A percentile compares a stretch with the other conserved stretches of the same genome.
Conservation (phyloP, 73 alveolate genomes). For the Diophrys appendiculata region DNA sequence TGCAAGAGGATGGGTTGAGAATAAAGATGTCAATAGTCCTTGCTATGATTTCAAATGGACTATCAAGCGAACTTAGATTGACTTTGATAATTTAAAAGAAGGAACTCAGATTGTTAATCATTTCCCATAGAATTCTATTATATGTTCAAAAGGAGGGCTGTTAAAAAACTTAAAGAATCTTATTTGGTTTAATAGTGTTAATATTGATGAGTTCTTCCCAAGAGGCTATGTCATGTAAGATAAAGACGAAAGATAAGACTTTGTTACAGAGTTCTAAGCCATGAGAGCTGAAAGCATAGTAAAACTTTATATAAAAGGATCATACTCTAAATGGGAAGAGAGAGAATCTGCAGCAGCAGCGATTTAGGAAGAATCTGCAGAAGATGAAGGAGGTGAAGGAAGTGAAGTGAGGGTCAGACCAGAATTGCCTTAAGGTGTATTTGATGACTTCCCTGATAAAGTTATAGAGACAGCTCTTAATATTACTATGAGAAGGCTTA, state of each 20-base stretch:
- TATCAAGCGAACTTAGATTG: constrained; percentile 84
- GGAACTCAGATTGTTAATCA: constrained; percentile 86
- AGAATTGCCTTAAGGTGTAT: constrained; percentile 12
- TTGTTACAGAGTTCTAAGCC: constrained; percentile 86
- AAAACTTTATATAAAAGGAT: constrained; percentile 28
- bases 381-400: too few relatives aligned
- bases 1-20: constrained; percentile 96
- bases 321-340: background rate
- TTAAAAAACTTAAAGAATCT: constrained; percentile 85
- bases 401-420: background rate
- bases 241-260: constrained; percentile 89
- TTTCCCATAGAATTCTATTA: constrained; percentile 79
- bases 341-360: too few relatives aligned
- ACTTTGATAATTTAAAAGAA: constrained; percentile 76
- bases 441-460: constrained; percentile 40
- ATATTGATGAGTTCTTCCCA: constrained; percentile 95
- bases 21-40: constrained; percentile 82
- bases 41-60: constrained; percentile 89
- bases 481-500: constrained; percentile 79
- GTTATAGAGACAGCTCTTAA: constrained; percentile 76
- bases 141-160: constrained; percentile 94
- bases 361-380: too few relatives aligned
- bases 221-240: constrained; percentile 88
- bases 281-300: constrained; percentile 80
- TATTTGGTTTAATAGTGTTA: constrained; percentile 89